Evolutionary conservation across 1,284 basidiomycete species (phyloP), one percentile per base, ranked within the genome.

Genomic region (Puccinia polysora): DNA sequence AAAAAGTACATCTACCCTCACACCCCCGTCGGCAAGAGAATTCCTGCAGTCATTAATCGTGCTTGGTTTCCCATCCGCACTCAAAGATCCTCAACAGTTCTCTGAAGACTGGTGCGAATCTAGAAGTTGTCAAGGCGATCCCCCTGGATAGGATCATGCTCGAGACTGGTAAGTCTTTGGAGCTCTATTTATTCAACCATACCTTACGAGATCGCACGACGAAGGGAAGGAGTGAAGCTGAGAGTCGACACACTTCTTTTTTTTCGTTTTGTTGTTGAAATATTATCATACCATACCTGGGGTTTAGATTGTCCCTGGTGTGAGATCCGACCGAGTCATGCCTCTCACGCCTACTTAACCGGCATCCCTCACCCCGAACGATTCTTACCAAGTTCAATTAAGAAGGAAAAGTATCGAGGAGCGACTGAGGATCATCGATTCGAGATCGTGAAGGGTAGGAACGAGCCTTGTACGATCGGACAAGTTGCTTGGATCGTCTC

Each of bases 401-500:
- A 88, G 77, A 85, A 88, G 10, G 89, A 93, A 75, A 84, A 85
- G 5, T 45, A 60, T 62, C 20, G 52, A 52, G 87, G 86, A 0
- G 12, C 14, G 36, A 38, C 38, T 38, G 56, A 59, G 8, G 43
- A n/a, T n/a, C n/a, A n/a, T n/a, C n/a, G n/a, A n/a, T n/a, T n/a
- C n/a, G 84, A 84, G 75, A 82, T 86, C 0, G 87, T 92, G 56
- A 93, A 94, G 79, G 88, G 89, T 0, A 82, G 91, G 20, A 91
- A 90, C 77, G 92, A 94, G 78, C 90, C 91, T 0, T 84, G 82
- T 20, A 83, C 86, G 2, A 85, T 90, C 45, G 88, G 87, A 2
- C 84, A 84, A 14, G 86, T 94, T 14, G 91, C 89, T 8, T 90
- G 88, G 84, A 86, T 91, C 2, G 82, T 92, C 8, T 84, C 88